A percentile compares a stretch with the other conserved stretches of the same genome.
phyloP scores from a whole-genome alignment of 2,329 filamentous ascomycete genomes.

The Colletotrichum limetticola region DNA sequence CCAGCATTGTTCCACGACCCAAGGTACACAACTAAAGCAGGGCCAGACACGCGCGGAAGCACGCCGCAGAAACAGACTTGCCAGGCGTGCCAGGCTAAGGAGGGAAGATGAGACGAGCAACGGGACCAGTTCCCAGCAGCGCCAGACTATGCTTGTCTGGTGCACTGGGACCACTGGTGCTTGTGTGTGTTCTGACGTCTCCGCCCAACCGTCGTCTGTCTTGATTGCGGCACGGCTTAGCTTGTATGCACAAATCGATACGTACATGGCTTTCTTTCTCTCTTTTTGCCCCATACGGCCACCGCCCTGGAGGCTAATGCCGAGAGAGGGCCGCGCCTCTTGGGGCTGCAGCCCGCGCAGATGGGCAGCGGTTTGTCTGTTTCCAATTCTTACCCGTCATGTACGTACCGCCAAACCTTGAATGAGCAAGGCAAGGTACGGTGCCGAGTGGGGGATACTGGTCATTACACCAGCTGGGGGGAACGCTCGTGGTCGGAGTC shows the following conservation, averaged over 20 bases:
- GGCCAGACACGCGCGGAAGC: conserved; percentile 1
- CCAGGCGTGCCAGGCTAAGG: neutral
- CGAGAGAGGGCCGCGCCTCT: conserved; percentile 35
- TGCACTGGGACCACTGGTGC: conserved; percentile 7
- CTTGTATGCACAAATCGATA: conserved; percentile 30
- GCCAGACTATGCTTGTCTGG: conserved; percentile 5
- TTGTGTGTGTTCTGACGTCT: conserved; percentile 25
- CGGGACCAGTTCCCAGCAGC: neutral
- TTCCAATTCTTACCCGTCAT: conserved; percentile 33
- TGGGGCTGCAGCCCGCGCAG: conserved; percentile 33
- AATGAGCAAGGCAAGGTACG: conserved; percentile 29
- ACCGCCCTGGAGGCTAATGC: conserved; percentile 33
- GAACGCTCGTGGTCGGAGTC: neutral
- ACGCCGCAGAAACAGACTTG: neutral
- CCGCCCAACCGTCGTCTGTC: conserved; percentile 23
- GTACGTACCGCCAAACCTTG: conserved; percentile 30
- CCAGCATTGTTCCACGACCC: neutral
- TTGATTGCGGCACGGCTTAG: conserved; percentile 21
- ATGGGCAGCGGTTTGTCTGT: conserved; percentile 33
- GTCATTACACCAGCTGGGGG: conserved; percentile 21
- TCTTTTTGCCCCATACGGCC: conserved; percentile 31
- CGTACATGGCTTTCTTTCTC: conserved; percentile 8
- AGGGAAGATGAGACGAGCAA: conserved; percentile 10
- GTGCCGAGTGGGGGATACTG: conserved; percentile 30
- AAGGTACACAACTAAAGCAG: conserved; percentile 21